Evolutionary conservation across 192 early-diverging fungal species (phyloP), one percentile per base, ranked within the genome.

Genomic region (Gaertneriomyces semiglobifer): DNA sequence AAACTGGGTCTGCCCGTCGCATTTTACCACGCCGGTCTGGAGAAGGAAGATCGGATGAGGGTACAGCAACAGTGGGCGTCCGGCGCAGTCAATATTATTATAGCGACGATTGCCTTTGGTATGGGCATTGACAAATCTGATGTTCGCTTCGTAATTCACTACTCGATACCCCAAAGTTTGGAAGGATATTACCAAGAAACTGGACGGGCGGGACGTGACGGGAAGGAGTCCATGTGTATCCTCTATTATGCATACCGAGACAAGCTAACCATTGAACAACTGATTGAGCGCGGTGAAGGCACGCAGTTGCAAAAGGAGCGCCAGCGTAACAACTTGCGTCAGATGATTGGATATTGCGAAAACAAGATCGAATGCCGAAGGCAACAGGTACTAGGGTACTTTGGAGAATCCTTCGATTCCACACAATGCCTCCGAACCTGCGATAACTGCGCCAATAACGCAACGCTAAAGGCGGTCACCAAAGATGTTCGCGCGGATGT

Each of bases 131-230:
- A 99, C 78, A 97, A 99, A 77, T 73, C 90, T 5, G 92, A 98
- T 62, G 95, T 99, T 20, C 90, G 95, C 7, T 96, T 91, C 73
- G 94, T 99, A 1, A 90, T 96, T 12, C 96, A 99, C 62, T 89
- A 92, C 73, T 87, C 89, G 9, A 74, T 99, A 19, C 94, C 95
- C 0, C 84, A 89, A 9, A 92, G 90, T 43, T 68, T 99, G 1
- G 96, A 99, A 74, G 92, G 92, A 0, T 99, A 99, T 68, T 95
- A 95, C 65, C 93, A 95, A 76, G 96, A 99, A 71, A 99, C 93
- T 0, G 95, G 96, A 2, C 88, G 96, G 12, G 93, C 94, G 0
- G 95, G 96, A 3, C 87, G 96, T 14, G 96, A 99, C 75, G 95
- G 96, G 6, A 80, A 88, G 56, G 76, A 81, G 42, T 88, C 92